Evolutionary conservation across 768 basidiomycete genomes (phyloP), one percentile per base, ranked within the genome.

Genomic region (Tulasnella sp.): DNA sequence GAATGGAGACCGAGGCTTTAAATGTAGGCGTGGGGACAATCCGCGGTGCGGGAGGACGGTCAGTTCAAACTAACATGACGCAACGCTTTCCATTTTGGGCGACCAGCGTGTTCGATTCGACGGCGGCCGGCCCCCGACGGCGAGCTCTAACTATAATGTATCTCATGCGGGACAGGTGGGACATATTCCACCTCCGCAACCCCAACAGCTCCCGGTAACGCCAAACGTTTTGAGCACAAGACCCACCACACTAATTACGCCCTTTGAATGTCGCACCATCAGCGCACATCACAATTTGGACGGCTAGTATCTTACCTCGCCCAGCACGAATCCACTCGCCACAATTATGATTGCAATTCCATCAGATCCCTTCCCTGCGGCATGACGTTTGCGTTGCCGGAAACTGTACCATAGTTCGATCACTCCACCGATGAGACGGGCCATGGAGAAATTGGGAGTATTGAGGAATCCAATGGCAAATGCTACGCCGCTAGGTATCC

Each of bases 391-490:
- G 67, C 59, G 12, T 63, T 59, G 5, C 52, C 70, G 76, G 36
- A 63, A 62, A 60, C 79, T 76, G 64, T 83, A 89, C 49, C 58
- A 61, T 25, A 78, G 66, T 63, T 83, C 79, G 62, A 87, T 69
- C 60, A 86, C 67, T 2, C 94, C 94, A 35, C 94, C 94, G 54
- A 94, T 75, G 29, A 97, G 73, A 50, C 94, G 81, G 1, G 94
- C 91, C 58, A 97, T 76, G 5, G 90, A 88, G 72, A 97, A 98
- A 3, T 85, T 86, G 2, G 94, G 94, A 0, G 92, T 90, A 66
- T 98, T 98, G 65, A 98, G 73, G 69, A 98, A 96, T 0, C 94
- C 91, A 58, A 96, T 87, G 4, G 91, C 91, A 66, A 97, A 97
- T 1, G 91, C 92, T 36, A 97, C 81, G 21, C 92, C 92, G 0